A percentile compares a stretch with the other conserved stretches of the same genome.
These are phyloP conservation scores for Dacryopinax primogenitus DNA, from an alignment of 768 basidiomycete species.

Conservation along the genomic window DNA sequence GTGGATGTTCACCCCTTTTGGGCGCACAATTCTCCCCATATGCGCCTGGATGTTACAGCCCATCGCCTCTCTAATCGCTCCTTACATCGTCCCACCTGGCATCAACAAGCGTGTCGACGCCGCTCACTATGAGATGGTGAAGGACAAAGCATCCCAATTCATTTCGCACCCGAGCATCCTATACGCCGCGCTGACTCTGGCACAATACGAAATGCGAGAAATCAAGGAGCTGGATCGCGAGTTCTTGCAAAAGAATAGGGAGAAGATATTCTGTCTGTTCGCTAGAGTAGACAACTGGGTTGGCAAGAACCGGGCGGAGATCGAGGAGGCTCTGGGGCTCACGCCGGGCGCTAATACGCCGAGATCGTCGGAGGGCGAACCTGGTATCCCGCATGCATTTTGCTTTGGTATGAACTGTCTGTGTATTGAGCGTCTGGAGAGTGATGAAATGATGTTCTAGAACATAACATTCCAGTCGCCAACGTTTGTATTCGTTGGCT, in stretches of 20 bases:
- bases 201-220: not conserved
- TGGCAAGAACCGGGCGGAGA: not conserved
- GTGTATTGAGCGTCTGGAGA: not conserved
- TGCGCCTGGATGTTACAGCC: not conserved
- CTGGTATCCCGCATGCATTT: conserved; percentile 3
- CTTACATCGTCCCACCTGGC: not conserved
- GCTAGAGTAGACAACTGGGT: not conserved
- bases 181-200: not conserved
- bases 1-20: not conserved
- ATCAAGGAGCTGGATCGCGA: not conserved
- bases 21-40: not conserved
- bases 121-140: not conserved
- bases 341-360: not conserved
- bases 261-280: conserved; percentile 2
- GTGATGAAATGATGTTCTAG: not conserved
- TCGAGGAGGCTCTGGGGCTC: not conserved
- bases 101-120: not conserved
- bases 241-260: not conserved
- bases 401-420: not conserved
- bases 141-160: not conserved
- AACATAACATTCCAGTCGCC: not conserved
- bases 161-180: not conserved
- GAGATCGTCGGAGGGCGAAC: not conserved
- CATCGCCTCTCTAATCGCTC: not conserved
- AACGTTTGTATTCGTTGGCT: not conserved